Conservation (phyloP, 2,329 filamentous ascomycete genomes). For the Aureobasidium subglaciale region DNA sequence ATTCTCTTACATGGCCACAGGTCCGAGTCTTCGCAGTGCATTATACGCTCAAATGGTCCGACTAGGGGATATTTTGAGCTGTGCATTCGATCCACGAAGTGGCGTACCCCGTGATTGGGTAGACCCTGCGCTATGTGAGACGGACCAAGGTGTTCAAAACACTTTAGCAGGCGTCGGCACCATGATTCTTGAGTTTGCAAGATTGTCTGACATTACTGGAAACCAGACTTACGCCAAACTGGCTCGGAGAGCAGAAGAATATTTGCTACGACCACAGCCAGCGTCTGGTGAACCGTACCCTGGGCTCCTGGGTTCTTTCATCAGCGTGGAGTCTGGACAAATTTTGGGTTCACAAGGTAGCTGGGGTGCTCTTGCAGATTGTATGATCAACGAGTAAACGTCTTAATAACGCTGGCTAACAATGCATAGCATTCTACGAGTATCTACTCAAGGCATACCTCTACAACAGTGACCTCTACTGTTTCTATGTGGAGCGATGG, state of each 20-base stretch:
- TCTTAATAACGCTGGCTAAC: conserved; percentile 8
- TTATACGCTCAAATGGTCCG: conserved; percentile 21
- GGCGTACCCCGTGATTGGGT: conserved; percentile 24
- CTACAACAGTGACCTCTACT: conserved; percentile 25
- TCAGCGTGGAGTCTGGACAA: conserved; percentile 23
- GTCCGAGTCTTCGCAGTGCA: conserved; percentile 14
- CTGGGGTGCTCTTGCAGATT: conserved; percentile 28
- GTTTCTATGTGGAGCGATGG: conserved; percentile 25
- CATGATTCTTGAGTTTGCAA: conserved; percentile 22
- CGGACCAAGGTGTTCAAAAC: conserved; percentile 21
- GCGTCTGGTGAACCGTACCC: conserved; percentile 23
- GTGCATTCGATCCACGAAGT: conserved; percentile 20
- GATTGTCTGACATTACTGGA: conserved; percentile 23
- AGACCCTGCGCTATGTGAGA: conserved; percentile 19
- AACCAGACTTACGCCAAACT: conserved; percentile 20
- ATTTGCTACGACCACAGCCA: conserved; percentile 21
- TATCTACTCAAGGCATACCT: conserved; percentile 30
- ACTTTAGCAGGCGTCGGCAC: conserved; percentile 21
- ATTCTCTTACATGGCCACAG: conserved; percentile 17
- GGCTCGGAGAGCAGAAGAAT: conserved; percentile 19
- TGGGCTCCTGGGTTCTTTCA: conserved; percentile 25
- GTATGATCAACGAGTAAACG: conserved; percentile 2
- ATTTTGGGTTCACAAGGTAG: conserved; percentile 25
- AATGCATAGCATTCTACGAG: conserved; percentile 25
- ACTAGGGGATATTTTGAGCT: conserved; percentile 21